Percentiles rank a stretch among this genome's conserved stretches.
Evolutionary conservation across 2,329 filamentous ascomycete genomes (phyloP).

Genomic region (Mycogone perniciosa): DNA sequence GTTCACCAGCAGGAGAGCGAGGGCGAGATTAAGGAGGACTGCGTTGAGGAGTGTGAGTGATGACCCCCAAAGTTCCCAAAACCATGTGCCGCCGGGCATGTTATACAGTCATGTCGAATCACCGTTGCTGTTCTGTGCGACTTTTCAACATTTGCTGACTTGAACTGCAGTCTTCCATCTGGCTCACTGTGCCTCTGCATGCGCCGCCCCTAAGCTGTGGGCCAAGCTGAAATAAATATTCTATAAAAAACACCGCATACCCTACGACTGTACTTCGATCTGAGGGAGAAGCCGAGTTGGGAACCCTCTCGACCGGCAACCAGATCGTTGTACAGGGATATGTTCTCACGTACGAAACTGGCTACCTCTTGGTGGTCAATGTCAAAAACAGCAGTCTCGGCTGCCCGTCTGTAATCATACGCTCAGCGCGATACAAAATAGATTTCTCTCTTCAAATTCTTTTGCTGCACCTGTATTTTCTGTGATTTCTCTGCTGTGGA

Average conservation of each 20-base stretch:
- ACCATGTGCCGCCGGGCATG: neutral
- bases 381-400: neutral
- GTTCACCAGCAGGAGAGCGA: slow-evolving; percentile 61
- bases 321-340: neutral
- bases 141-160: slow-evolving; percentile 4
- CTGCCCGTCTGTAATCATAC: neutral
- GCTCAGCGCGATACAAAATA: neutral
- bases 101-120: neutral
- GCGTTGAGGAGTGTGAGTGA: slow-evolving; percentile 95
- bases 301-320: neutral
- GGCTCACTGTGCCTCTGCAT: slow-evolving; percentile 86
- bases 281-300: neutral
- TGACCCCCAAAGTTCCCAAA: neutral
- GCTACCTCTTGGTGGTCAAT: neutral
- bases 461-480: neutral
- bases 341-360: neutral
- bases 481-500: neutral
- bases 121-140: neutral
- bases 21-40: slow-evolving; percentile 79
- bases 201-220: slow-evolving; percentile 95
- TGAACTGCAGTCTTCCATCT: slow-evolving; percentile 85
- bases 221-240: slow-evolving; percentile 73
- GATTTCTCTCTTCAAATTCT: neutral
- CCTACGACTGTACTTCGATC: slow-evolving; percentile 6
- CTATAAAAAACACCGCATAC: neutral